These are phyloP conservation scores for Pythium sukuiense DNA, from an alignment of 352 stramenopile genomes.

Conservation along the genomic window DNA sequence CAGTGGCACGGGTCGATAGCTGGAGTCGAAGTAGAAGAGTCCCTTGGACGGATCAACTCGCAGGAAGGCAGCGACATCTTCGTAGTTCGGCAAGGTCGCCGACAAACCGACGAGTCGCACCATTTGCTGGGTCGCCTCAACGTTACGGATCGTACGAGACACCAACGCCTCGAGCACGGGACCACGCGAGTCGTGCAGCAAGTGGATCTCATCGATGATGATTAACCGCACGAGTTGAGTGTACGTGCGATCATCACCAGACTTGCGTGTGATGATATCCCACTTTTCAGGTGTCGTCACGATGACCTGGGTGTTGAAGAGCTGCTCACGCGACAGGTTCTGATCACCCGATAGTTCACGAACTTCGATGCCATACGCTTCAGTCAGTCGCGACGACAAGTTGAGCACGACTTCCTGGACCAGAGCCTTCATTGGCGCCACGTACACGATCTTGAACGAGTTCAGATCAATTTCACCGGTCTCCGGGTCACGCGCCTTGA, in stretches of 20 bases:
- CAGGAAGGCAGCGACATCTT: conserved; percentile 98
- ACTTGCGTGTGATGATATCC: conserved; percentile 99
- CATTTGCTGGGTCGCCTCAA: conserved; percentile 97
- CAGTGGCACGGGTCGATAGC: conserved; percentile 97
- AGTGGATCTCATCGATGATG: conserved; percentile 99
- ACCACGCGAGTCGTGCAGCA: conserved; percentile 98
- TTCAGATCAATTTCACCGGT: conserved; percentile 92
- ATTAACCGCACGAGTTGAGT: conserved; percentile 98
- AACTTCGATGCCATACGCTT: conserved; percentile 94
- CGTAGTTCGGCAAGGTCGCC: conserved; percentile 99
- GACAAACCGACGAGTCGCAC: conserved; percentile 97
- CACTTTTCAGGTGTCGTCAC: conserved; percentile 99
- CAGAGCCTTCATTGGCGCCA: conserved; percentile 99
- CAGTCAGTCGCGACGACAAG: conserved; percentile 92
- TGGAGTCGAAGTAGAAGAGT: conserved; percentile 99
- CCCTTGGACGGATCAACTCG: conserved; percentile 97
- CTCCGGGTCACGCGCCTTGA: conserved; percentile 85
- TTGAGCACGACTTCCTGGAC: conserved; percentile 99
- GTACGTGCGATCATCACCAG: conserved; percentile 96
- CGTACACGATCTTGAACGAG: conserved; percentile 99
- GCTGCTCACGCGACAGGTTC: conserved; percentile 96
- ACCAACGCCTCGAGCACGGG: conserved; percentile 98
- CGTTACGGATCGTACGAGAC: conserved; percentile 95
- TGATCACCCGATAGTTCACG: conserved; percentile 98
- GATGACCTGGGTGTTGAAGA: conserved; percentile 99